Evolutionary conservation across 2,329 filamentous ascomycete species (phyloP), one percentile per base, ranked within the genome.

Genomic region (Trichoderma oligosporum): DNA sequence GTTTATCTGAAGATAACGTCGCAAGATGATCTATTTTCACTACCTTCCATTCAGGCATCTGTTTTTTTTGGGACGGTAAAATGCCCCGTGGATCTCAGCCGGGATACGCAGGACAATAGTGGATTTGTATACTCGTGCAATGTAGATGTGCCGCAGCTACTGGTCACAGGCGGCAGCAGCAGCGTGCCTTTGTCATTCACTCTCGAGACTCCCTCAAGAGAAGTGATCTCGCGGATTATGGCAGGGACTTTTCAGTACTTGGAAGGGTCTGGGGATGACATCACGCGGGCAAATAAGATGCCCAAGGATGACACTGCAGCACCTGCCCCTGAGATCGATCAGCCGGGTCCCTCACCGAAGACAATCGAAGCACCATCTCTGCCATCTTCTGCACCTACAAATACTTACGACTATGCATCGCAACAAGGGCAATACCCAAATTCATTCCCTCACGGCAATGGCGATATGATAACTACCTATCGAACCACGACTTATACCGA

Each of bases 61-160:
- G 73, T 96, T 55, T 81, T 86, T 45, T 95, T 96, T 71, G 91
- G 90, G n/a, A 79, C 82, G n/a, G 83, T 88, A 65, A 85, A 86
- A 70, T 87, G 85, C 70, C 65, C 69, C 1, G 67, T 70, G n/a
- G 78, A 83, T 55, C 80, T 85, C 56, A 78, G 91, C 22, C 79
- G 82, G 44, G 74, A 75, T 68, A 78, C 73, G 63, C 82, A 77
- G 73, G 82, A 85, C 60, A 73, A 70, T 54, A 74, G 81, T 63
- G 81, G 83, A 18, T 89, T 83, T 69, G 81, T 86, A 61, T 96
- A 94, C 71, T 81, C 82, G 27, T 78, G 96, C 64, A 83, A 82
- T 44, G 83, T 85, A 38, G 85, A 90, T 57, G 88, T 87, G 29
- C 92, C 92, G 45, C 80, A 78, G 61, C 72, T 76, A 38, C 63